Evolutionary conservation across 1,284 basidiomycete genomes (phyloP), one percentile per base, ranked within the genome.

Genomic region (Prillingera fragicola): DNA sequence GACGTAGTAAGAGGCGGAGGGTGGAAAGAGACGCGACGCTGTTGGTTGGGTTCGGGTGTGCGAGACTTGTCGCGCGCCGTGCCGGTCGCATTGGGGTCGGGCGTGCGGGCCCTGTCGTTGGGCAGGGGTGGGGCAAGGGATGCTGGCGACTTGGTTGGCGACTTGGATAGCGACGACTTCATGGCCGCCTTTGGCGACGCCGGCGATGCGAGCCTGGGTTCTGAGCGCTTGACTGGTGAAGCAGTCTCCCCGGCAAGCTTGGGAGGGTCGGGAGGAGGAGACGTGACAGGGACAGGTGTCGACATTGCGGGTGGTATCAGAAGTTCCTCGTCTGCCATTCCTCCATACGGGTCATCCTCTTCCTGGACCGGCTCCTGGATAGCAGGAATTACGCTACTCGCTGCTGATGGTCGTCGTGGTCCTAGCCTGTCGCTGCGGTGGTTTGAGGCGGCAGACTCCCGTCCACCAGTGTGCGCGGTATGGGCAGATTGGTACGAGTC

Each of bases 21-120:
- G 28, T 65, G 60, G 51, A 72, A 70, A 4, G 70, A 71, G 9
- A 64, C 63, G 23, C 70, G 52, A 22, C 70, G 53, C n/a, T 57
- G 42, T 4, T 17, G n/a, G 24, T 27, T 34, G 31, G 12, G n/a
- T n/a, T n/a, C n/a, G n/a, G n/a, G n/a, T n/a, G n/a, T n/a, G n/a
- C n/a, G n/a, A n/a, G n/a, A n/a, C n/a, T n/a, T n/a, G n/a, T n/a
- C n/a, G n/a, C 2, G 36, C 23, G n/a, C 36, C 25, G 4, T 25
- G 12, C 13, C 23, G 22, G 36, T 12, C 22, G 33, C 33, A 8
- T 15, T 21, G 14, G 17, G 21, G 18, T 38, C 33, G 10, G 41
- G 15, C 25, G 33, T 15, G 21, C 26, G 15, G 15, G 38, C 5
- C 21, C 26, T 8, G 36, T 33, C 8, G 25, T 26, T 37, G 15